phyloP scores from a whole-genome alignment of 2,329 filamentous ascomycete genomes.

The Sporothrix curviconia region DNA sequence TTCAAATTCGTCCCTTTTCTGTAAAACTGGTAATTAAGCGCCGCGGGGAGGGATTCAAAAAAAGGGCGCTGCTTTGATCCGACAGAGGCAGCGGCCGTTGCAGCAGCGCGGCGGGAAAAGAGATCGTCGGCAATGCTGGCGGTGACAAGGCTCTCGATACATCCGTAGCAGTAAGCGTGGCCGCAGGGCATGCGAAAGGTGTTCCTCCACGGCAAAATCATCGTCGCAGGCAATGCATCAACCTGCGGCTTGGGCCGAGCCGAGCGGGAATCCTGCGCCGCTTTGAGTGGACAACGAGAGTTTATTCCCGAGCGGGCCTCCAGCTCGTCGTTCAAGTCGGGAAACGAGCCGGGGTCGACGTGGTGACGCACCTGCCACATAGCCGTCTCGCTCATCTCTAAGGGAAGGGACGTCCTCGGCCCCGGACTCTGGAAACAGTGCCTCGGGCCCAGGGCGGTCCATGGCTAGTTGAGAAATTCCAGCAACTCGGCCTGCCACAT shows the following conservation, averaged over 20 bases:
- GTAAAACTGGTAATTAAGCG: constrained; percentile 28
- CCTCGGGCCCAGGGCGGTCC: constrained; percentile 18
- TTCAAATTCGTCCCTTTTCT: constrained; percentile 43
- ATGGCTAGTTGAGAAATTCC: neutral
- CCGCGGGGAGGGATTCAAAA: constrained; percentile 30
- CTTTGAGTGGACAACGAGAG: neutral
- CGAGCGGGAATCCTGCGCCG: too few relatives aligned
- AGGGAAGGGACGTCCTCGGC: too few relatives aligned
- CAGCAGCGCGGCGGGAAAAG: constrained; percentile 53
- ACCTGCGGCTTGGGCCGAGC: neutral
- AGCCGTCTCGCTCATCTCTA: too few relatives aligned
- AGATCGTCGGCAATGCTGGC: constrained; percentile 40
- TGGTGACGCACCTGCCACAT: neutral
- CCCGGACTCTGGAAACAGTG: too few relatives aligned
- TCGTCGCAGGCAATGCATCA: constrained; percentile 8
- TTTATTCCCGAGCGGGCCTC: neutral
- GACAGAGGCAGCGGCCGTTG: constrained; percentile 33
- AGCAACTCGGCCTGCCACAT: constrained; percentile 17
- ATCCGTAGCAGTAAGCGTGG: constrained; percentile 47
- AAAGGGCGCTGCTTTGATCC: constrained; percentile 18
- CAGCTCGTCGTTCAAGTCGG: neutral
- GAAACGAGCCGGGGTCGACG: neutral
- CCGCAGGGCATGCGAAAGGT: constrained; percentile 27
- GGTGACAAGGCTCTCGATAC: constrained; percentile 40
- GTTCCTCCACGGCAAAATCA: neutral